phyloP scores from a whole-genome alignment of 257 asterid genomes.

The Oldenlandia corymbosa region DNA sequence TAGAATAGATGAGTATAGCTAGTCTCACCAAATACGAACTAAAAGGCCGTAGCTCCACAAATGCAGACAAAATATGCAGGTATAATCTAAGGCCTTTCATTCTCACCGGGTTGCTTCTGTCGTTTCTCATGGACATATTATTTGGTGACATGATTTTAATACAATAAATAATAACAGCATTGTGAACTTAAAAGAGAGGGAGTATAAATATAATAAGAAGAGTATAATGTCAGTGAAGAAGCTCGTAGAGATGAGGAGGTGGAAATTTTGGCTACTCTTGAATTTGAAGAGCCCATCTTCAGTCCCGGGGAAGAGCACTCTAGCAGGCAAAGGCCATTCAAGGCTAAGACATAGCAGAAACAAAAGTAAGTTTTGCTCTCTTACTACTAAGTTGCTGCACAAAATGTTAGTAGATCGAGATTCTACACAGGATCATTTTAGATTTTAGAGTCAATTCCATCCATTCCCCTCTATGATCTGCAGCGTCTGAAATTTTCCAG shows the following conservation, averaged over 20 bases:
- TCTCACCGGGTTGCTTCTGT: slow-evolving; percentile 22
- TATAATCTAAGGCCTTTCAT: background rate
- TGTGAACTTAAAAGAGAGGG: background rate
- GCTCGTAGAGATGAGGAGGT: slow-evolving; percentile 34
- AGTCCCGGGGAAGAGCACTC: slow-evolving; percentile 28
- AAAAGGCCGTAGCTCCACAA: too few species aligned
- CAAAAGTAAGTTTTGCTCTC: slow-evolving; percentile 25
- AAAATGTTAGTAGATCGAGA: too few species aligned
- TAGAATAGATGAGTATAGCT: background rate
- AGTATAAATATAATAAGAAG: slow-evolving; percentile 27
- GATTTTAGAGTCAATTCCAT: too few species aligned
- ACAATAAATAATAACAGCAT: too few species aligned
- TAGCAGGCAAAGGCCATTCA: slow-evolving; percentile 27
- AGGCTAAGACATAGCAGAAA: slow-evolving; percentile 20
- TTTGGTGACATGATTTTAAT: background rate
- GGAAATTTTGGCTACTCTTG: slow-evolving; percentile 33
- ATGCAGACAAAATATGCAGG: background rate
- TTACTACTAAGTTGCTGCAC: too few species aligned
- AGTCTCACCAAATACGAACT: background rate
- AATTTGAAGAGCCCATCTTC: slow-evolving; percentile 39
- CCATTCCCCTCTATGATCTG: too few species aligned
- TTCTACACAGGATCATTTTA: too few species aligned
- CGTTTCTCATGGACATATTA: slow-evolving; percentile 6
- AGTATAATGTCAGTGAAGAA: slow-evolving; percentile 5
- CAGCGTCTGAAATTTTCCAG: too few species aligned